These are phyloP conservation scores for Erythrobasidium hasegawianum DNA, from an alignment of 1,284 basidiomycete genomes.

Conservation along the genomic window DNA sequence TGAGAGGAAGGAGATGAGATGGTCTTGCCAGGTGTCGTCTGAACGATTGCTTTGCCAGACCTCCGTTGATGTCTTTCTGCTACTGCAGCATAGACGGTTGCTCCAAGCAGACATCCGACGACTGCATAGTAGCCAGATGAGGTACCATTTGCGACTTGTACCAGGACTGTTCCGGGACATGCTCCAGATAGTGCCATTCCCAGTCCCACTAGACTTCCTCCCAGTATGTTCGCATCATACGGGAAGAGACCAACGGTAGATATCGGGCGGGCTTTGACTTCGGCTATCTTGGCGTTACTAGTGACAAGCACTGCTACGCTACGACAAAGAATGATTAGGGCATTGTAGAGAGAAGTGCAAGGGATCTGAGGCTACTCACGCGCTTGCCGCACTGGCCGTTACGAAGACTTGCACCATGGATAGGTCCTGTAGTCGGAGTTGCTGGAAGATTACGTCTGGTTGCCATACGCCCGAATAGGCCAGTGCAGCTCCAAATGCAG, in stretches of 20 bases:
- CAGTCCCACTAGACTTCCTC: conserved; percentile 13
- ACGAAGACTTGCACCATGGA: conserved; percentile 18
- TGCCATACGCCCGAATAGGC: conserved; percentile 22
- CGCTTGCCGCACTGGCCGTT: conserved; percentile 13
- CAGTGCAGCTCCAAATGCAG: conserved; percentile 25
- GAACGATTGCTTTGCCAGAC: no score
- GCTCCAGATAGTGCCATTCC: conserved; percentile 31
- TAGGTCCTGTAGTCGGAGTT: conserved; percentile 16
- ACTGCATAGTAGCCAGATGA: conserved; percentile 13
- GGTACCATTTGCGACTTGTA: conserved; percentile 12
- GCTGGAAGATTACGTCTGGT: conserved; percentile 15
- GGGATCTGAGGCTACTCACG: no score
- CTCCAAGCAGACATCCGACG: conserved; percentile 15
- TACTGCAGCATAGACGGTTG: conserved; percentile 1
- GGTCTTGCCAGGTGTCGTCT: no score
- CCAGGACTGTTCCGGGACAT: conserved; percentile 26
- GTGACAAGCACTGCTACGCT: not conserved
- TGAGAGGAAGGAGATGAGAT: conserved; percentile 1
- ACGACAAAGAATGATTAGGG: no score
- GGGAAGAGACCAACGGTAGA: not conserved
- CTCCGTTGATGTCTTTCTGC: not conserved
- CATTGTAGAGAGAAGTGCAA: no score
- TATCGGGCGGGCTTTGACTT: conserved; percentile 6
- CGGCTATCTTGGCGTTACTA: not conserved
- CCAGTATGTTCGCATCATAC: conserved; percentile 23